Evolutionary conservation across 805 yeast genomes (phyloP), one percentile per base, ranked within the genome.

Genomic region (Candida gorgasii): DNA sequence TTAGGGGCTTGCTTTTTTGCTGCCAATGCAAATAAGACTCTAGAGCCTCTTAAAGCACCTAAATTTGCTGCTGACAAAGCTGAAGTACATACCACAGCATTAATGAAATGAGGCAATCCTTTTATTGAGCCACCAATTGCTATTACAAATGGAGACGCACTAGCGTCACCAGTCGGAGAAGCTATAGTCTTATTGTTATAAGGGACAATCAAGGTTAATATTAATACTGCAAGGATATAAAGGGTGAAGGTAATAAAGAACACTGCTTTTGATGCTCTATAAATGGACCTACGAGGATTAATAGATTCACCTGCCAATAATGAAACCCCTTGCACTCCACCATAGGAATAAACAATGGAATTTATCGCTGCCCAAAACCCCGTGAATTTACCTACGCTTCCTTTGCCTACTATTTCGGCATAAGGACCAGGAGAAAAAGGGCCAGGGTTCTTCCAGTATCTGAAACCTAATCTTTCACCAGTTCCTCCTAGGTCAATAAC

Each of bases 361-460:
- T 69, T 55, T 22, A 73, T 53, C 24, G 56, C 52, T 32, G 50
- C 53, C 64, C 65, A 61, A 41, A 59, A 61, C 1, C 57, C 69
- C 5, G 24, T 38, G 42, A 71, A 65, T 32, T 62, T 57, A 22
- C 76, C 76, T 9, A 61, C 39, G 5, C 54, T 33, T 0, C 76
- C 76, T 2, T 62, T 59, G 8, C 65, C 55, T 31, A 62, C 54
- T 40, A 57, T 54, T 40, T 62, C 69, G 43, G 38, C 50, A 53
- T 72, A 67, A 1, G 75, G 67, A 22, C 75, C 74, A 46, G 63
- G 44, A 3, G 68, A 52, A 48, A 66, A 66, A 5, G 70, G 61
- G 4, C 69, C 69, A 33, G 48, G 48, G 19, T 63, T 41, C 41
- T 58, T 57, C 79, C 79, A 76, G 52, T 72, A 72, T 22, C 54